Conservation (phyloP, 257 asterid genomes). For the Solanum ahanhuiri region DNA sequence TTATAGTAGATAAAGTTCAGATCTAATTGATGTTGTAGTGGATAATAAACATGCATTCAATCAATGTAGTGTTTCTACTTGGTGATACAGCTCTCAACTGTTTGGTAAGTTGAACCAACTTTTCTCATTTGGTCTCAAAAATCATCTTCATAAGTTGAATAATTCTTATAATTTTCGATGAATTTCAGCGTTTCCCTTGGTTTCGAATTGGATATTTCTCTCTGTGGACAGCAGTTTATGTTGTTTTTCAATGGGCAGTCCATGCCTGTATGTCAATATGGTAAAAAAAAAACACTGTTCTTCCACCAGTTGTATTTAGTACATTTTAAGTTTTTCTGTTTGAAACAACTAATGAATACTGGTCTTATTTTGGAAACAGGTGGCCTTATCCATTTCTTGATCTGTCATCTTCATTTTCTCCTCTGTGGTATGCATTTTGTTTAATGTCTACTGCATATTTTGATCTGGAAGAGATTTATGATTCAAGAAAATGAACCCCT, state of each 20-base stretch:
- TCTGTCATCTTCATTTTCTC: constrained; percentile 74
- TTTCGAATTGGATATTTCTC: constrained; percentile 38
- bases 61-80: constrained; percentile 76
- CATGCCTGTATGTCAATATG: constrained; percentile 71
- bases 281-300: constrained; percentile 12
- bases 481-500: neutral
- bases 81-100: constrained; percentile 77
- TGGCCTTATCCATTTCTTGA: constrained; percentile 99
- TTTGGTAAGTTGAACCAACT: constrained; percentile 39
- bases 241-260: constrained; percentile 69
- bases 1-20: constrained; percentile 4
- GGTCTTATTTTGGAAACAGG: constrained; percentile 32
- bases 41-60: constrained; percentile 84
- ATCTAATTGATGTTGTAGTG: constrained; percentile 30
- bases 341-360: neutral
- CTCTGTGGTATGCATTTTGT: constrained; percentile 55
- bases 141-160: neutral
- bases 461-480: neutral
- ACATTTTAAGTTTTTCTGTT: neutral
- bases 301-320: neutral
- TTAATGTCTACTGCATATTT: neutral
- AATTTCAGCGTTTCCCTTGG: constrained; percentile 89
- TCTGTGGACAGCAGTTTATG: constrained; percentile 69
- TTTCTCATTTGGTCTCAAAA: neutral
- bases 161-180: neutral